Evolutionary conservation across 1,139 yeast species (phyloP), one percentile per base, ranked within the genome.

Genomic region (Candida pseudoviswanathii): DNA sequence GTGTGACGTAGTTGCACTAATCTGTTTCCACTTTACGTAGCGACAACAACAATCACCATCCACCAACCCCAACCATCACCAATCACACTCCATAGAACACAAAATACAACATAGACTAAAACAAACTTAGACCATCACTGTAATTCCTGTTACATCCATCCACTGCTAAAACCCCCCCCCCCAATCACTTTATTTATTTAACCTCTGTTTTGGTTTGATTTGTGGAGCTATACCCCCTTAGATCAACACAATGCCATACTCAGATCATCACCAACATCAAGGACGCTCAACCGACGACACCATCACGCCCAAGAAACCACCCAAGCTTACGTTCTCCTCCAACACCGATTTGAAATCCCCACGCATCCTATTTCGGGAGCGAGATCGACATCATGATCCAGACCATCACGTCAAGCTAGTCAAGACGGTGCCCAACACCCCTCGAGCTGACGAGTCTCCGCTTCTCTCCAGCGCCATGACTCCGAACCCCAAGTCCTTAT

Each of bases 361-460:
- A 5, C 39, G 41, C 10, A 38, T 26, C 7, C 9, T 26, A 10
- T 26, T 26, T 25, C 30, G 41, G 2, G 41, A 38, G n/a, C 41
- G 9, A 38, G 31, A 26, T 25, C 30, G 16, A 3, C 16, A 25
- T n/a, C 16, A n/a, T 21, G 30, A 22, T 36, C 26, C 5, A 4
- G 24, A 22, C 4, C 10, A 36, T 36, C 39, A 36, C 38, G 34
- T 31, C 47, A 39, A 22, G 27, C 32, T 16, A 21, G 24, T 48
- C 5, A 46, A 36, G 25, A 51, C 58, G 3, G 52, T 53, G 2
- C 58, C 58, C 24, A 49, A 41, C 27, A 51, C 55, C 9, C 58
- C 58, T 1, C 21, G 43, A 16, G 5, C 39, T 26, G 51, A 50
- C 2, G 25, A n/a, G 7, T 21, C 34, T 6, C 38, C 43, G 11